Evolutionary conservation across 2,329 filamentous ascomycete species (phyloP), one percentile per base, ranked within the genome.

Genomic region (Didymella lethalis): DNA sequence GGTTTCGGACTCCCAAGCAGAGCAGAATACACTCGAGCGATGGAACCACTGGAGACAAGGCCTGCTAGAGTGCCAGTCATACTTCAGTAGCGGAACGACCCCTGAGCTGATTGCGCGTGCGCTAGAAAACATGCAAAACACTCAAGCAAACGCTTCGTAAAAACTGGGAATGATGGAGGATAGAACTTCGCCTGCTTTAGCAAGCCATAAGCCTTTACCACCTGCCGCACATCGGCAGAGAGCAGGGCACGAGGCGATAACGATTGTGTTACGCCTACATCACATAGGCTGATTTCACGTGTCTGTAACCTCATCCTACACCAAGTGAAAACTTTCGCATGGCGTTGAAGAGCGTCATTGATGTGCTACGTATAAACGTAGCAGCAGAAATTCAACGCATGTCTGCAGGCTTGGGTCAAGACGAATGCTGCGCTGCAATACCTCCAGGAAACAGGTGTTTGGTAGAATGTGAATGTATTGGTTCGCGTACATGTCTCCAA

Each of bases 401-500:
- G 8, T 16, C 23, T 10, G 26, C 23, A 23, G 23, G 23, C 2
- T 23, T 23, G 23, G 23, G 20, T 11, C 38, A 23, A 41, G 4
- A 23, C 11, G 20, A 1, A 25, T 41, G 26, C 1, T 14, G 14
- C 40, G 16, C 8, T 25, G 14, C 25, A 26, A 40, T 18, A 28
- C 18, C 12, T 12, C 10, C 34, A 4, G 43, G 7, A 20, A 23
- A 11, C 28, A 3, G 7, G 7, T 8, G 2, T 20, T 26, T 59
- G 56, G 56, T 51, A 59, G 50, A 60, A 60, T 56, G 44, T 59
- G 47, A 63, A 57, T 63, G 44, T 57, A 60, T 63, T 62, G 53
- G 56, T 62, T 66, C 50, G 62, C 64, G 52, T 67, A 64, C 60
- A 63, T 54, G 14, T 61, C 59, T 56, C 60, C 60, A 61, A 57